Conservation (phyloP, 345 rosid species). For the Alliaria petiolata region DNA sequence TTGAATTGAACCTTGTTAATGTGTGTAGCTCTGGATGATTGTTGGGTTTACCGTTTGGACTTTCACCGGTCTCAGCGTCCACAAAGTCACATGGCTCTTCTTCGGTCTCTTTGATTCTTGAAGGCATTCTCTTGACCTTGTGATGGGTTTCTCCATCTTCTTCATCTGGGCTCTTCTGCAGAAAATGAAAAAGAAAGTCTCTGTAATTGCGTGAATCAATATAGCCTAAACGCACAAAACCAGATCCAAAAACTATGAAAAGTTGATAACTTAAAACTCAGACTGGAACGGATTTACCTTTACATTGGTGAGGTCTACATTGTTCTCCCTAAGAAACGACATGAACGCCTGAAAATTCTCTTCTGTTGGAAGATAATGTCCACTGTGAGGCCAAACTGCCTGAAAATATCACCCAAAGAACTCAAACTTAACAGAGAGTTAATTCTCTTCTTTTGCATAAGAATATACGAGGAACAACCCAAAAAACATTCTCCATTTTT, state of each 20-base stretch:
- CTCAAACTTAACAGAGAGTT: conserved; percentile 14
- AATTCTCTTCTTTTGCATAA: conserved; percentile 7
- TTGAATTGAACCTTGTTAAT: conserved; percentile 31
- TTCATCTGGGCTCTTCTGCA: conserved; percentile 63
- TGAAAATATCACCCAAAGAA: conserved; percentile 26
- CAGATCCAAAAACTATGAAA: not conserved
- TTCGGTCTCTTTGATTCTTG: conserved; percentile 24
- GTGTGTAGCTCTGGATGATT: conserved; percentile 26
- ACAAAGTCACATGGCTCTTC: conserved; percentile 30
- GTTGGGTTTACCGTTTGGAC: conserved; percentile 17
- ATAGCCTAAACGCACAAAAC: not conserved
- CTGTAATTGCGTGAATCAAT: conserved; percentile 6
- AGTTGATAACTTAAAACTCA: not conserved
- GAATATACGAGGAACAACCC: not conserved
- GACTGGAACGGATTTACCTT: conserved; percentile 38
- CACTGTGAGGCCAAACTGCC: conserved; percentile 98
- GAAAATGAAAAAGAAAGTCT: not conserved
- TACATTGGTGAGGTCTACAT: conserved; percentile 64
- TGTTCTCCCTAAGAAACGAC: conserved; percentile 60
- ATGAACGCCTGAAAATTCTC: conserved; percentile 81
- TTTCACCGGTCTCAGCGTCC: conserved; percentile 22
- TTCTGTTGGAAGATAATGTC: conserved; percentile 94
- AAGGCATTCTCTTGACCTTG: conserved; percentile 28
- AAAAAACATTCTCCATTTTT: not conserved
- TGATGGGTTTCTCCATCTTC: conserved; percentile 44